Base-by-base conservation (phyloP, 2,329 filamentous ascomycete species). In the Kalmusia sp. region DNA sequence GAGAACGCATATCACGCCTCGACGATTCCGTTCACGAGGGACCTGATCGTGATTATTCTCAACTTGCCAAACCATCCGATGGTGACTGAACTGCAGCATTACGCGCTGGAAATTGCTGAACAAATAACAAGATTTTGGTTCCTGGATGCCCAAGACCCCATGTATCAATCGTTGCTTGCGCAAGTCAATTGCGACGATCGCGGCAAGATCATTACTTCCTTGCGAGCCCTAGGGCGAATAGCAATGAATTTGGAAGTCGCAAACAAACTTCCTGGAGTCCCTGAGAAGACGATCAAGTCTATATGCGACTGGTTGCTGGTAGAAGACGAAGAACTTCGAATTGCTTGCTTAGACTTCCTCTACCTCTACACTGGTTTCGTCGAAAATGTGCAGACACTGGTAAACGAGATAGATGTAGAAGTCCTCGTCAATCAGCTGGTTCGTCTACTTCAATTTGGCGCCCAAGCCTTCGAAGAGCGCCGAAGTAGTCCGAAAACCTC, bases 321-420 rank as follows among this genome's bases (percentile, higher is more conserved):
- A 6, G 90, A 95, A 59, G 95, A 99, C 64, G 92, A 96, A 70
- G 93, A 97, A 69, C 81, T 99, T 12, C 84, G 93, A 62, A 90
- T 92, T 67, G 90, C 92, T 15, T 92, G 90, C 57, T 82, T 99
- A 27, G 95, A 99, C 74, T 96, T 99, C 69, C 83, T 98, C 28
- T 98, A 98, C 70, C 92, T 97, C 71, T 99, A 93, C 76, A 97
- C 93, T 0, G 91, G 92, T 0, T 88, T 92, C 7, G 85, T 89
- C 3, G 83, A 89, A 35, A 99, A 98, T 62, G 88, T 98, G 8
- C 89, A 92, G 66, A 85, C 81, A 5, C 77, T 96, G 17, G 76
- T 91, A 9, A 80, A 83, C 28, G 80, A 83, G 15, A 78, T 88
- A 41, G 81, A 87, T 44, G 79, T 87, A 6, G 85, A 89, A 65